Evolutionary conservation across 257 asterid species (phyloP).

Genomic region (Plantago ovata): DNA sequence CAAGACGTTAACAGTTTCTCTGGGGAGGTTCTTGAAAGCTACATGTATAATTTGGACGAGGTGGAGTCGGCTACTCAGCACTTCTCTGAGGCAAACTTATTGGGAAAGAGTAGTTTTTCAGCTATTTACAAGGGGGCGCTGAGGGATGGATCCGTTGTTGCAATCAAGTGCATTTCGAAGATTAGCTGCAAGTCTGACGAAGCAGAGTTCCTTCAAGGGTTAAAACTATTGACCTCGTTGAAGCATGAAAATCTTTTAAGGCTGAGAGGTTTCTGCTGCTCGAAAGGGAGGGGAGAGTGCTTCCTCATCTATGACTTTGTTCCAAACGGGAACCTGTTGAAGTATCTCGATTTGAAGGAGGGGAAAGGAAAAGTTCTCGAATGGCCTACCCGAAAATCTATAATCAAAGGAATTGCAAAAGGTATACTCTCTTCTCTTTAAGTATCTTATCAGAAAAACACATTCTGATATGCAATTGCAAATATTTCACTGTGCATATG

Average conservation of each 20-base stretch:
- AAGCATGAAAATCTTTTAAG: conserved; percentile 74
- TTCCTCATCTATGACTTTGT: conserved; percentile 83
- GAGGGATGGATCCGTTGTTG: conserved; percentile 81
- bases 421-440: conserved; percentile 34
- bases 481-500: too few relatives aligned
- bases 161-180: conserved; percentile 87
- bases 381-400: conserved; percentile 66
- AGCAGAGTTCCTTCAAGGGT: conserved; percentile 67
- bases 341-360: conserved; percentile 58
- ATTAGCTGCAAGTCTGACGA: conserved; percentile 89
- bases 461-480: background rate
- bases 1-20: conserved; percentile 57
- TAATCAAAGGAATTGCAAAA: conserved; percentile 82
- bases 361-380: conserved; percentile 62
- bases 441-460: conserved; percentile 6
- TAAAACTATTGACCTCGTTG: conserved; percentile 67
- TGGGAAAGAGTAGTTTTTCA: conserved; percentile 81
- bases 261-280: conserved; percentile 94
- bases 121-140: conserved; percentile 70
- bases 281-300: conserved; percentile 93
- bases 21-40: conserved; percentile 77
- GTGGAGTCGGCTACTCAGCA: conserved; percentile 85
- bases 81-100: conserved; percentile 69
- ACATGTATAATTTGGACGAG: conserved; percentile 77
- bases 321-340: conserved; percentile 75